These are phyloP conservation scores for Cryptococcus sp. DNA, from an alignment of 1,284 basidiomycete genomes.

Conservation along the genomic window DNA sequence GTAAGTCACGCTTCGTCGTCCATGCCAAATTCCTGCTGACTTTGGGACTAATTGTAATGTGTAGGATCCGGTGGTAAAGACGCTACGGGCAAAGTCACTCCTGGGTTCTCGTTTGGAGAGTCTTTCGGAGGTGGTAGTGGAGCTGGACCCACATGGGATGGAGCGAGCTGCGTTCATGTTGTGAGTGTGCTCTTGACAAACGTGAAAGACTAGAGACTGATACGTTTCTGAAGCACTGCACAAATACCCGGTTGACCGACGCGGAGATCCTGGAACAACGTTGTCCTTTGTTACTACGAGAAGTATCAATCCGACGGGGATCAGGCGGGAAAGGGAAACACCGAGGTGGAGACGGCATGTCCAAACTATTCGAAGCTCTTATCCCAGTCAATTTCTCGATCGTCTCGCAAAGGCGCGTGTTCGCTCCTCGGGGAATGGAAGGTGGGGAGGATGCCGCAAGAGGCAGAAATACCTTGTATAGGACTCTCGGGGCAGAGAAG, in stretches of 20 bases:
- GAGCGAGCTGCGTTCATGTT: slow-evolving; percentile 53
- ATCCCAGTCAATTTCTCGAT: slow-evolving; percentile 86
- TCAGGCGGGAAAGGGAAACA: slow-evolving; percentile 77
- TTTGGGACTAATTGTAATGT: slow-evolving; percentile 46
- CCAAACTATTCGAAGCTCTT: slow-evolving; percentile 82
- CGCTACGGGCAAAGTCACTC: slow-evolving; percentile 75
- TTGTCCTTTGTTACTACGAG: slow-evolving; percentile 79
- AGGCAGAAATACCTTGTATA: slow-evolving; percentile 90
- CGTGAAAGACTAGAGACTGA: not conserved
- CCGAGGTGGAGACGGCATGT: slow-evolving; percentile 81
- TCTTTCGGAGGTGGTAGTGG: slow-evolving; percentile 83
- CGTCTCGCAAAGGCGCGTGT: slow-evolving; percentile 68
- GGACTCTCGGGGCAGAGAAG: slow-evolving; percentile 64
- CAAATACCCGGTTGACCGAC: slow-evolving; percentile 87
- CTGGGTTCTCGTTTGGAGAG: slow-evolving; percentile 33
- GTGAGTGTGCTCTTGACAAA: slow-evolving; percentile 3
- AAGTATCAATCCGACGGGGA: slow-evolving; percentile 73
- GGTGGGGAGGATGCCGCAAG: slow-evolving; percentile 74
- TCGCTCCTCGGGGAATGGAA: slow-evolving; percentile 81
- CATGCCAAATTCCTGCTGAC: slow-evolving; percentile 60
- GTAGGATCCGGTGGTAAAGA: slow-evolving; percentile 84
- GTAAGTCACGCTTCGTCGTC: slow-evolving; percentile 2
- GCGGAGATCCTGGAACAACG: slow-evolving; percentile 57
- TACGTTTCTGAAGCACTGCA: slow-evolving; percentile 50
- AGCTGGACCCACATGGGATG: slow-evolving; percentile 86